These are phyloP conservation scores for Heracleum sosnowskyi DNA, from an alignment of 129 eudicot genomes.

Conservation along the genomic window DNA sequence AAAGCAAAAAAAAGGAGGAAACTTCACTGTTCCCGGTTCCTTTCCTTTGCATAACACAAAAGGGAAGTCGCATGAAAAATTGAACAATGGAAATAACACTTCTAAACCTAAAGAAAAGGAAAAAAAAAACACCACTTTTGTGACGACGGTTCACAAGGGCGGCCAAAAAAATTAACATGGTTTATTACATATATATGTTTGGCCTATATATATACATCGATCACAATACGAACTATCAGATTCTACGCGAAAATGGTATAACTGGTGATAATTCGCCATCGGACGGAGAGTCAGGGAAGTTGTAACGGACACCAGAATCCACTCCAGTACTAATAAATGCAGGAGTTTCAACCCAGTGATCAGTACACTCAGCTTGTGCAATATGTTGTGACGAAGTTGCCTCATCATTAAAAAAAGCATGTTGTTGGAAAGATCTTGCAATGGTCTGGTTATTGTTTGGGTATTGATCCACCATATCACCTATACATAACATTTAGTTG, in stretches of 20 bases:
- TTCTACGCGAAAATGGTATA: constrained; percentile 14
- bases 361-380: constrained; percentile 9
- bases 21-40: not conserved
- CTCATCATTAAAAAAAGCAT: constrained; percentile 5
- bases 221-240: not conserved
- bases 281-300: constrained; percentile 31
- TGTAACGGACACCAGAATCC: constrained; percentile 18
- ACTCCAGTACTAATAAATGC: constrained; percentile 9
- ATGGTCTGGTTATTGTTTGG: not conserved
- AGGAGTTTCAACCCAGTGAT: constrained; percentile 19
- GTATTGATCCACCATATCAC: constrained; percentile 23
- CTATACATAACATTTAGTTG: not conserved
- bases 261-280: constrained; percentile 27
- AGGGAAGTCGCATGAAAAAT: not conserved
- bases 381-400: constrained; percentile 5
- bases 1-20: not conserved
- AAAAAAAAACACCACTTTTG: not conserved
- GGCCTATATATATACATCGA: not conserved
- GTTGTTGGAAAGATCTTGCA: constrained; percentile 16
- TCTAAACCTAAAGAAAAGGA: not conserved
- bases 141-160: not conserved
- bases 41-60: not conserved
- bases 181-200: not conserved
- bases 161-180: not conserved
- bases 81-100: not conserved